Conservation (phyloP, 306 rosid genomes). For the Quercus agrifolia region DNA sequence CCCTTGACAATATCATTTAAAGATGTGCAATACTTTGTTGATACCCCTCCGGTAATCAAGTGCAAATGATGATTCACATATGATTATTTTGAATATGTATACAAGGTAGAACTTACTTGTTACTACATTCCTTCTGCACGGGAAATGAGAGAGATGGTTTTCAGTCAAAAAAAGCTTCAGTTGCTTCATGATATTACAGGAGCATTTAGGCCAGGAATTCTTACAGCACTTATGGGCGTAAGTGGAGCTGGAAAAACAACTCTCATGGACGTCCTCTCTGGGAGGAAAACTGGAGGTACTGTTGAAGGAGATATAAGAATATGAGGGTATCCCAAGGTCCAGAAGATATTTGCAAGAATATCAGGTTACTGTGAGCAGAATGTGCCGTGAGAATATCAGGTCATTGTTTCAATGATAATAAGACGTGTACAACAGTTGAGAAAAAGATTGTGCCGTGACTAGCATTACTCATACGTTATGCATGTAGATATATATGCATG, state of each 20-base stretch:
- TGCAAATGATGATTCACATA: neutral
- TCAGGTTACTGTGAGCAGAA: slow-evolving; percentile 82
- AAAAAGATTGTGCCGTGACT: no score
- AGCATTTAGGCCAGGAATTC: slow-evolving; percentile 73
- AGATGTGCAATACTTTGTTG: slow-evolving; percentile 60
- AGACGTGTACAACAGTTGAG: no score
- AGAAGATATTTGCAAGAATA: slow-evolving; percentile 69
- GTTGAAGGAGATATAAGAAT: slow-evolving; percentile 76
- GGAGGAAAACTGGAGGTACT: slow-evolving; percentile 72
- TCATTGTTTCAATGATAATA: no score
- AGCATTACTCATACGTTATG: no score
- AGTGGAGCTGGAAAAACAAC: slow-evolving; percentile 92
- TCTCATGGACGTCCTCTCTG: slow-evolving; percentile 83
- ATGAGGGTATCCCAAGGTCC: slow-evolving; percentile 69
- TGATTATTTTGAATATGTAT: slow-evolving; percentile 18
- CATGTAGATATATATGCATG: no score
- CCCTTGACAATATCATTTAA: slow-evolving; percentile 45
- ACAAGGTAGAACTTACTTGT: slow-evolving; percentile 15
- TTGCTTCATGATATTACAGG: slow-evolving; percentile 73
- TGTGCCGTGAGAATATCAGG: no score
- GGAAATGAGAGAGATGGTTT: slow-evolving; percentile 73
- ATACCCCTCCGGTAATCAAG: slow-evolving; percentile 49
- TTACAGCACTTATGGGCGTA: slow-evolving; percentile 82
- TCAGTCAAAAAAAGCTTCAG: slow-evolving; percentile 57
- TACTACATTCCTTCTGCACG: slow-evolving; percentile 26